phyloP scores from a whole-genome alignment of 371 early-diverging fungal genomes.

The Encephalitozoon cuniculi region DNA sequence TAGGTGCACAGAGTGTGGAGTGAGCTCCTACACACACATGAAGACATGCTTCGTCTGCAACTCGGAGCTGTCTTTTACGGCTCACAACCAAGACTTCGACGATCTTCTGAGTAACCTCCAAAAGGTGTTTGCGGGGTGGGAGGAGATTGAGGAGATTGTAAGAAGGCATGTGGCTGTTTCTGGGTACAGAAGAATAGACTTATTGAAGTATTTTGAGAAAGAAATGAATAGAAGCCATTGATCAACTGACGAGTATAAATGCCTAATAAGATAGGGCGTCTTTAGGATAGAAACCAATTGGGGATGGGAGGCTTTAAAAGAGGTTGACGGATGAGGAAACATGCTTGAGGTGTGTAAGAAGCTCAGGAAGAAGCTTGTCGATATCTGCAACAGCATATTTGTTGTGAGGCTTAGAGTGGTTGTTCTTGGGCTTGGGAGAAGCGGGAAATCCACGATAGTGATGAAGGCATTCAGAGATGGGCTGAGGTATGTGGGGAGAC shows the following conservation, averaged over 20 bases:
- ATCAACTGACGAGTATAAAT: neutral
- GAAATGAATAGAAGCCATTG: neutral
- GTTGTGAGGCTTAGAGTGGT: constrained; percentile 43
- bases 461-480: constrained; percentile 13
- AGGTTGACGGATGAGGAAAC: neutral
- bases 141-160: constrained; percentile 6
- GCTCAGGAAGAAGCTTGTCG: neutral
- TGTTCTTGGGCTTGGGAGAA: constrained; percentile 32
- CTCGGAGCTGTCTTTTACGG: neutral
- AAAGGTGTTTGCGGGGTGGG: constrained; percentile 14
- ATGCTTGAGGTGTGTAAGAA: constrained; percentile 11
- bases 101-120: constrained; percentile 12
- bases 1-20: constrained; percentile 42
- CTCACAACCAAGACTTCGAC: constrained; percentile 51
- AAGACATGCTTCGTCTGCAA: constrained; percentile 39
- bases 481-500: neutral
- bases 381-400: constrained; percentile 31
- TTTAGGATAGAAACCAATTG: neutral
- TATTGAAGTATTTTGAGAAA: constrained; percentile 32
- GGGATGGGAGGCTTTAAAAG: neutral
- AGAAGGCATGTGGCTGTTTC: neutral
- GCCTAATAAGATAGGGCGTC: neutral
- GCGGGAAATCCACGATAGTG: constrained; percentile 53
- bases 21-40: neutral
- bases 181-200: constrained; percentile 40